A percentile compares a stretch with the other conserved stretches of the same genome.
Evolutionary conservation across 1,139 yeast species (phyloP).

Genomic region (Hansenula anomala): DNA sequence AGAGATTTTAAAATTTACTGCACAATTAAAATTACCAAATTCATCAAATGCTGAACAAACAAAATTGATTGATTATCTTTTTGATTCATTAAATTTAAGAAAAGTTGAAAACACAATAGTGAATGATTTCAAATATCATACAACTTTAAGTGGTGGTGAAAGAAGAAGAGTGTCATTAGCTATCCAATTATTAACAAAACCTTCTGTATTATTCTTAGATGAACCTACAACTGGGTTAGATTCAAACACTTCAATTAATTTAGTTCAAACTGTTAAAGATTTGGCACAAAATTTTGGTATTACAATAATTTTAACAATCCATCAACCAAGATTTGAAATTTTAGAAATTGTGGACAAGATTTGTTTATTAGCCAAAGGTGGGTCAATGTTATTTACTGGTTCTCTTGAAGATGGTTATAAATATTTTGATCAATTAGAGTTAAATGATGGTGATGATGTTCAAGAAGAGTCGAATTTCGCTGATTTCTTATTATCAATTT

Average conservation of each 20-base stretch:
- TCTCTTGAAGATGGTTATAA: constrained; percentile 36
- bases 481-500: constrained; percentile 59
- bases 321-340: constrained; percentile 82
- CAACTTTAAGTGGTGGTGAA: constrained; percentile 55
- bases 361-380: constrained; percentile 63
- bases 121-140: constrained; percentile 27
- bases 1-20: constrained; percentile 65
- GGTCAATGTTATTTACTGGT: constrained; percentile 60
- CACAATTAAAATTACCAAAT: constrained; percentile 53
- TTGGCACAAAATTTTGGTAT: constrained; percentile 56
- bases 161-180: constrained; percentile 71
- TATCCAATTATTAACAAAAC: constrained; percentile 66
- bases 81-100: constrained; percentile 55
- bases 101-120: constrained; percentile 58
- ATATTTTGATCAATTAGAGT: constrained; percentile 39
- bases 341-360: constrained; percentile 59
- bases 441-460: constrained; percentile 31
- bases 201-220: constrained; percentile 68
- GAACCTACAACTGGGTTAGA: constrained; percentile 87
- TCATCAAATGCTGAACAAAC: constrained; percentile 38
- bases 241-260: constrained; percentile 64
- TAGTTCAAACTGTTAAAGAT: constrained; percentile 59
- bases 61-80: constrained; percentile 49
- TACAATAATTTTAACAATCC: constrained; percentile 71
- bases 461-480: constrained; percentile 46